Base-by-base conservation (phyloP, 306 rosid species). In the Trifolium subterraneum region DNA sequence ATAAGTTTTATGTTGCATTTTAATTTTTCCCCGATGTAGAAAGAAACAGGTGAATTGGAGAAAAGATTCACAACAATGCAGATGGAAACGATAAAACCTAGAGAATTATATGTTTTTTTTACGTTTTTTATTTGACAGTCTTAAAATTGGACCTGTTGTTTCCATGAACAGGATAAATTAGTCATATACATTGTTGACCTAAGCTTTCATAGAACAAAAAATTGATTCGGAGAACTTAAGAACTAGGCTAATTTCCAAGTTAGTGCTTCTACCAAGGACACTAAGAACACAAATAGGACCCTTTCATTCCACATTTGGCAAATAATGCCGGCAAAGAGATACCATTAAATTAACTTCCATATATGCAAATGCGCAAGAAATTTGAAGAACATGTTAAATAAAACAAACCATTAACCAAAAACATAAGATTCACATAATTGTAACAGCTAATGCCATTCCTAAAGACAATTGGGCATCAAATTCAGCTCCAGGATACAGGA, bases 401-500 rank as follows among this genome's bases (percentile, higher is more conserved):
- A 54, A 68, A 62, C 47, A 63, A 63, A 55, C 63, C 38, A 64
- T 31, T 45, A 68, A 61, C 74, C 27, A 62, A 27, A 63, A 74
- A 47, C 35, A 18, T 16, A 8, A 45, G 42, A 36, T 22, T 75
- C 41, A 52, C 71, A 70, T 27, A 79, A 44, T 60, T 62, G 73
- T 65, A 23, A 56, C 45, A 10, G 48, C 64, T 65, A 54, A 75
- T 52, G 31, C 61, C 66, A 48, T 27, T 59, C 50, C 64, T n/a
- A 50, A 50, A 27, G 70, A 62, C 65, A 58, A 62, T 35, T 47
- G 7, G 15, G 72, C 68, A 77, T 48, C 63, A 41, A 44, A 66
- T 71, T 51, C 74, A 75, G 54, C 63, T 39, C 45, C 83, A 60
- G 20, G 72, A 72, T 33, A 35, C 74, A 69, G 38, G 16, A 47